Base-by-base conservation (phyloP, 805 yeast species). In the Cyberlindnera mrakii region DNA sequence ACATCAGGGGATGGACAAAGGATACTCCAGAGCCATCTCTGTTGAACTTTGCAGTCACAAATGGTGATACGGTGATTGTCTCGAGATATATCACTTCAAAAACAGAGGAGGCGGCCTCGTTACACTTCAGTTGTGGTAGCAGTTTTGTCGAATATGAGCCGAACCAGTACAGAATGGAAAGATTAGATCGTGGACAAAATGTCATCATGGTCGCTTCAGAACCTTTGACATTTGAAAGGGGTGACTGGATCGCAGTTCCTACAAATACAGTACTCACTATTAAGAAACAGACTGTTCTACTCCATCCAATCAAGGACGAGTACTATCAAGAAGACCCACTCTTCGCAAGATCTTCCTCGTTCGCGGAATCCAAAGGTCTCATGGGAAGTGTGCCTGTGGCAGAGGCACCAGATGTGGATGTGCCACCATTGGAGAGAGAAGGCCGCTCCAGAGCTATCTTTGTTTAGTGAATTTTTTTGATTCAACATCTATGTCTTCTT, bases 161-260 rank as follows among this genome's bases (percentile, higher is more conserved):
- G 2, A 96, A 96, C 17, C 85, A 88, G 57, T 93, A 87, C 67
- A 77, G 85, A 55, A 89, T 93, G 96, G 97, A 93, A 63, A 74
- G 99, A 42, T 70, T 86, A 47, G 95, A 90, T 63, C 74, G 97
- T 42, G 85, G 93, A 9, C 97, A 91, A 63, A 91, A 88, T 62
- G 91, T 93, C 15, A 83, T 91, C n/a, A 84, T 93, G 82, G 93
- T 93, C 39, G 96, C 99, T 1, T 84, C 95, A 15, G 99, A 93
- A 59, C 99, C 99, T 0, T 71, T 93, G 44, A 93, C 99, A 0
- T 93, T 93, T 62, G 98, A 93, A 66, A 70, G 99, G 43, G 91
- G 90, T 33, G 99, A 93, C 64, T 93, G 99, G 99, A 85, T 91
- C 40, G 82, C 96, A 4, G 95, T 93, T 1, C 98, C 98, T 2